Evolutionary conservation across 139 green algal genomes (phyloP).

Genomic region (Picochlorum costavermella): DNA sequence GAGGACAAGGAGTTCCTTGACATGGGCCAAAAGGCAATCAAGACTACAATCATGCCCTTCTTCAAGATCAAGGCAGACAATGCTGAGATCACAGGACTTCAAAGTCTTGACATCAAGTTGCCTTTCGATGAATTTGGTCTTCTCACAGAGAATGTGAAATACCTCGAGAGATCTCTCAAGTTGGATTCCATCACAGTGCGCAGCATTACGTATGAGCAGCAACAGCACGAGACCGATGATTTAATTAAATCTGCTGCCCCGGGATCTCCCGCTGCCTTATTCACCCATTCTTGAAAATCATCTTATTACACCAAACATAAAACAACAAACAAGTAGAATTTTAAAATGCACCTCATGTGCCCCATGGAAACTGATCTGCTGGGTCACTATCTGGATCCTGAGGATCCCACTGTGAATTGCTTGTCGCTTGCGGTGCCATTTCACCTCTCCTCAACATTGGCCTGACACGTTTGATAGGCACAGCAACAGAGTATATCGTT

Average conservation of each 20-base stretch:
- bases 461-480: conserved; percentile 80
- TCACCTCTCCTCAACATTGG: conserved; percentile 14
- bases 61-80: conserved; percentile 77
- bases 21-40: conserved; percentile 30
- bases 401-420: background rate
- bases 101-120: conserved; percentile 44
- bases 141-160: conserved; percentile 60
- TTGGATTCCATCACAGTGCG: conserved; percentile 6
- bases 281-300: background rate
- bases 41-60: conserved; percentile 77
- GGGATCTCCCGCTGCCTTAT: conserved; percentile 1
- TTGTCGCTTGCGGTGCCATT: conserved; percentile 7
- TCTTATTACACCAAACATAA: background rate
- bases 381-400: conserved; percentile 57
- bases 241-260: background rate
- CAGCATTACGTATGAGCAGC: conserved; percentile 18
- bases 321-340: too few species aligned
- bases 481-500: conserved; percentile 81
- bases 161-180: conserved; percentile 41
- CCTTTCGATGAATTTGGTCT: conserved; percentile 72
- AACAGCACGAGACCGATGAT: conserved; percentile 2
- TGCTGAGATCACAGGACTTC: background rate
- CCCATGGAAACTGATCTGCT: conserved; percentile 61
- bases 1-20: conserved; percentile 10
- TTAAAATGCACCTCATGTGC: conserved; percentile 38